A percentile compares a stretch with the other conserved stretches of the same genome.
phyloP scores from a whole-genome alignment of 2,329 filamentous ascomycete species.

The Calonectria pseudoturangicola region DNA sequence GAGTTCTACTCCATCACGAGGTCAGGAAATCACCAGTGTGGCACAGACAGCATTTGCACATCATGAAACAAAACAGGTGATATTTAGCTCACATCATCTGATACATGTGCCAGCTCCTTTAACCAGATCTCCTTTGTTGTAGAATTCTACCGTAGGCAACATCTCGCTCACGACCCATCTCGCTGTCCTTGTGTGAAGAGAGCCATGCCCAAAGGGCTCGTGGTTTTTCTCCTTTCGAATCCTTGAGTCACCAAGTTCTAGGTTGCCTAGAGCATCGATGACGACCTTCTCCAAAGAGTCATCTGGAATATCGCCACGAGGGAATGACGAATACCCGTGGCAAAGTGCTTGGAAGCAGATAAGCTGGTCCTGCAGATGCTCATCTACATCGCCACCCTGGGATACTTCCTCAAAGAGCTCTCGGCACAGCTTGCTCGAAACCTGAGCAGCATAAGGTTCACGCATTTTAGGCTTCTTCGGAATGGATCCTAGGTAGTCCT shows the following conservation, averaged over 20 bases:
- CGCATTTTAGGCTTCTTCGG: constrained; percentile 63
- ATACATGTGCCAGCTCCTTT: constrained; percentile 63
- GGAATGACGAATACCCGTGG: constrained; percentile 70
- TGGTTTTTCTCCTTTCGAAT: constrained; percentile 66
- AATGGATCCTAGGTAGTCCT: constrained; percentile 65
- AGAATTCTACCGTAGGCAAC: constrained; percentile 69
- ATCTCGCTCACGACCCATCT: constrained; percentile 75
- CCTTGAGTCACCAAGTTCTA: constrained; percentile 53
- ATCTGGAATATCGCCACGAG: constrained; percentile 51
- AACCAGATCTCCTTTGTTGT: constrained; percentile 69
- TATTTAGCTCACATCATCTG: not conserved
- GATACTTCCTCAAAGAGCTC: constrained; percentile 67
- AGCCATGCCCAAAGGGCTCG: constrained; percentile 74
- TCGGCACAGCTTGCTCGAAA: constrained; percentile 67
- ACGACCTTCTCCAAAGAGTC: constrained; percentile 46
- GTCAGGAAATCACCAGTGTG: not conserved
- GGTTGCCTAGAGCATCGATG: constrained; percentile 55
- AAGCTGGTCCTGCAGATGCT: constrained; percentile 77
- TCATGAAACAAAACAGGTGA: not conserved
- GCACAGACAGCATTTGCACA: not conserved
- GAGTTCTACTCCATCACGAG: too few relatives aligned
- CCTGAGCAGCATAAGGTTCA: constrained; percentile 59
- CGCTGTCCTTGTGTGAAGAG: constrained; percentile 74
- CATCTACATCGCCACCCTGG: constrained; percentile 70
- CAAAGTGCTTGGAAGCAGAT: constrained; percentile 76